Base-by-base conservation (phyloP, 2,329 filamentous ascomycete species). In the Raffaelea ambrosiae region DNA sequence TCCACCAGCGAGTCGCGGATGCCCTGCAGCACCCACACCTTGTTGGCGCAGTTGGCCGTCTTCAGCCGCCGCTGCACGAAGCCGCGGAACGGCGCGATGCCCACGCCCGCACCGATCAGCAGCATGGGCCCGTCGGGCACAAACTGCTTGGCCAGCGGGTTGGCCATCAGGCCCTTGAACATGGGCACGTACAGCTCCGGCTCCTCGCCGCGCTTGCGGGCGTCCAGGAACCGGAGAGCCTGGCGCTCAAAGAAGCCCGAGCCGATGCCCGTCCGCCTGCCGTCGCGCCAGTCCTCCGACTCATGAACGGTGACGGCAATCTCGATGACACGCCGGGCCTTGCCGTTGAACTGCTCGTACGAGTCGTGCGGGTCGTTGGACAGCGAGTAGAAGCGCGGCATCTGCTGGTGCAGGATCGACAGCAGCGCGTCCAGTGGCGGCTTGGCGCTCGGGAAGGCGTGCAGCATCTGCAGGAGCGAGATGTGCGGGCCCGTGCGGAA, bases 121-220 rank as follows among this genome's bases (percentile, higher is more conserved):
- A 98, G 82, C 93, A 98, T 98, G 0, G 93, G 93, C 0, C 93
- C 93, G 63, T 98, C 91, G 3, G 86, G 83, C 46, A 88, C 84
- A 61, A 97, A 98, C 61, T 96, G 83, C 61, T 84, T 85, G 11
- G 90, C 93, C 1, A 98, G 77, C 0, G 93, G 93, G 64, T 98
- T 98, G 52, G 89, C 84, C 93, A 98, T 98, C 40, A 98, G 74
- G 1, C 93, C 93, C 60, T 95, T 89, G 78, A 98, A 98, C 88
- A 98, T 96, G 58, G 93, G 93, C 5, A 97, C 73, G 57, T 87
- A 82, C 16, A 97, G 61, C 55, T 88, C 78, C 3, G 67, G 73
- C 43, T 68, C 63, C 47, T 76, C 71, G 42, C 84, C 84, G 2
- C 73, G 67, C 31, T 73, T 67, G 61, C 88, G 80, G 1, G 85